phyloP scores from a whole-genome alignment of 192 early-diverging fungal genomes.

The Hyaloraphidium curvatum region DNA sequence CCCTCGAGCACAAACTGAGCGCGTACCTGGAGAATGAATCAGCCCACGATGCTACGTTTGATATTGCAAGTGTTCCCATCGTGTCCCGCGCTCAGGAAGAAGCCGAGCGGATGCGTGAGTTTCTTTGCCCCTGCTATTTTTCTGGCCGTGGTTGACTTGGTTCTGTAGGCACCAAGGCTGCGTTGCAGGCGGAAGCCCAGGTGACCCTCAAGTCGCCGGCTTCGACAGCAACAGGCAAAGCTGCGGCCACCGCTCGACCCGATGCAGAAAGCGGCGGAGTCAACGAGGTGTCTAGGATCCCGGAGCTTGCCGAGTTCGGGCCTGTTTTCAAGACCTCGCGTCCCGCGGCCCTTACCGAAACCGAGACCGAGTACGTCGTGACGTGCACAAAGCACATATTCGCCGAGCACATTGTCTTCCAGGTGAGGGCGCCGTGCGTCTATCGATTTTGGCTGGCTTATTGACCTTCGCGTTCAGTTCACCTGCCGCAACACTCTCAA shows the following conservation, averaged over 20 bases:
- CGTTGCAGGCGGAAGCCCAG: conserved; percentile 16
- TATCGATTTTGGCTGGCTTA: conserved; percentile 5
- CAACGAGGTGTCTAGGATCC: conserved; percentile 52
- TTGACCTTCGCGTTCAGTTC: conserved; percentile 12
- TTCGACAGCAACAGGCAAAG: conserved; percentile 1
- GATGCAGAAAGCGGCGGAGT: conserved; percentile 61
- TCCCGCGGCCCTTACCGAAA: conserved; percentile 69
- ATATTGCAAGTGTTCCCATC: conserved; percentile 55
- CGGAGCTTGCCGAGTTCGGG: conserved; percentile 68
- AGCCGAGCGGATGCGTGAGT: conserved; percentile 44
- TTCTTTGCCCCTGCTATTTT: neutral
- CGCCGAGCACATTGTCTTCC: conserved; percentile 72
- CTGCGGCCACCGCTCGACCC: conserved; percentile 4
- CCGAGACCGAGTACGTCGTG: conserved; percentile 91
- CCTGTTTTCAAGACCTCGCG: conserved; percentile 70
- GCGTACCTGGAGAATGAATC: conserved; percentile 58
- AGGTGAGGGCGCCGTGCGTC: conserved; percentile 46
- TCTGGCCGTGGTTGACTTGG: neutral
- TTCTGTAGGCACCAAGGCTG: conserved; percentile 16
- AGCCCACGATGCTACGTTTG: conserved; percentile 43
- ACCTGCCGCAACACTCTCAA: conserved; percentile 85
- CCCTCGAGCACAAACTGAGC: conserved; percentile 70
- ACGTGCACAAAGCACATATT: conserved; percentile 88
- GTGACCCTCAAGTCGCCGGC: conserved; percentile 4
- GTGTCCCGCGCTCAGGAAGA: conserved; percentile 73